Evolutionary conservation across 129 eudicot genomes (phyloP), one percentile per base, ranked within the genome.

Genomic region (Arctium lappa): DNA sequence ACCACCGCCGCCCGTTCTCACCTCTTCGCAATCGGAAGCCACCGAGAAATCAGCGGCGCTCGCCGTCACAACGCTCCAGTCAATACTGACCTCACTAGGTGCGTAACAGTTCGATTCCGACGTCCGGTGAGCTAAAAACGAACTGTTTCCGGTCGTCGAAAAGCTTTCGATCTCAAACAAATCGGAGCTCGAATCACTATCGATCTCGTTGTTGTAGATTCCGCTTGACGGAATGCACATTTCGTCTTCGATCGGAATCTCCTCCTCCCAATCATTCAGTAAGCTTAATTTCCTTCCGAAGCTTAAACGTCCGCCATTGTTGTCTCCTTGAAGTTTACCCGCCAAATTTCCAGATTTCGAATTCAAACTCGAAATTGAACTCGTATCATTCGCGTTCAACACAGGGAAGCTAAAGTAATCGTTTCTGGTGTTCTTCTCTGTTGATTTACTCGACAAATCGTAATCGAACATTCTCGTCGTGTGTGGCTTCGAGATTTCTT

Each of bases 1-100:
- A 48, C 84, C 77, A 16, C 82, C 70, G 37, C 29, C 82, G 2
- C 77, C 74, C 2, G 85, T 18, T 62, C 73, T 50, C 16, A 82
- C 12, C 31, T 81, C 88, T 36, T 91, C 90, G 11, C 77, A 72
- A 56, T 88, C 93, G 0, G 95, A 86, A 71, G 79, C 80, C 5
- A 60, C 83, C 9, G 92, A 86, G 86, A 86, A 92, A 80, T 94
- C 98, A 2, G 91, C 93, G 2, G 94, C 97, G 37, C 98, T 92
- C 79, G 97, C 98, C 44, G 97, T 95, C 8, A 95, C 89, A 3
- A 91, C 97, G 34, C 98, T 95, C 98, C 98, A 95, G 11, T 88
- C 93, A 60, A 95, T 81, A 87, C 98, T 94, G 13, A 91, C 97
- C 83, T 94, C 98, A 11, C 98, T 94, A 9, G 98, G 98, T 5